Evolutionary conservation across 2,329 filamentous ascomycete genomes (phyloP), one percentile per base, ranked within the genome.

Genomic region (Samsoniella hepiali): DNA sequence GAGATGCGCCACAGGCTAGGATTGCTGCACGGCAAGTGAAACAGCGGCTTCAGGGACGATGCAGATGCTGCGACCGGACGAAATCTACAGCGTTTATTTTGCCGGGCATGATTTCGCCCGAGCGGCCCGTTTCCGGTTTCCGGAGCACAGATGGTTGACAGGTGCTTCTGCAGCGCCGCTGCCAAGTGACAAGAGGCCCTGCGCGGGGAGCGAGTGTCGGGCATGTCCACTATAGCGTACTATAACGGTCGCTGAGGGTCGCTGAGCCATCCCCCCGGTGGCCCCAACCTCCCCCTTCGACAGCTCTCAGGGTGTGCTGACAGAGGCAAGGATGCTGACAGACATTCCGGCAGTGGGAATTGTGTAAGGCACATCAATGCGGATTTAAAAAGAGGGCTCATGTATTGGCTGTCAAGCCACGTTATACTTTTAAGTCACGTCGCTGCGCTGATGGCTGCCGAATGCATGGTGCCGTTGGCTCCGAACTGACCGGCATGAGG

Each of bases 1-100:
- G 57, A 59, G 57, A 50, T 45, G 45, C 32, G 57, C 57, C 44
- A 50, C 57, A 31, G 45, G 44, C 57, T 49, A 59, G 57, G 45
- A 59, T 38, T 17, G 40, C 13, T 34, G 50, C 29, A 38, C 15
- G 27, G n/a, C 27, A 34, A 36, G 32, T 11, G 29, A 15, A 34
- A 32, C 27, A 32, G 17, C 54, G 11, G n/a, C 31, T 49, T 36
- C n/a, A 49, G 17, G 17, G 32, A 38, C 27, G 22, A 45, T 34
- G 54, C 29, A 40, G 36, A 55, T 17, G 36, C 13, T 55, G 53
- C 53, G 53, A 36, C 36, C 29, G 40, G 55, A 17, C 38, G 54
- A 44, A 32, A 51, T 51, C 49, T n/a, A n/a, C 17, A 34, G 6
- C 8, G 32, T 47, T 5, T 53, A n/a, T 42, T 31, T 32, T 38